Conservation (phyloP, 495 filamentous ascomycete genomes). For the Penicillium antarcticum region DNA sequence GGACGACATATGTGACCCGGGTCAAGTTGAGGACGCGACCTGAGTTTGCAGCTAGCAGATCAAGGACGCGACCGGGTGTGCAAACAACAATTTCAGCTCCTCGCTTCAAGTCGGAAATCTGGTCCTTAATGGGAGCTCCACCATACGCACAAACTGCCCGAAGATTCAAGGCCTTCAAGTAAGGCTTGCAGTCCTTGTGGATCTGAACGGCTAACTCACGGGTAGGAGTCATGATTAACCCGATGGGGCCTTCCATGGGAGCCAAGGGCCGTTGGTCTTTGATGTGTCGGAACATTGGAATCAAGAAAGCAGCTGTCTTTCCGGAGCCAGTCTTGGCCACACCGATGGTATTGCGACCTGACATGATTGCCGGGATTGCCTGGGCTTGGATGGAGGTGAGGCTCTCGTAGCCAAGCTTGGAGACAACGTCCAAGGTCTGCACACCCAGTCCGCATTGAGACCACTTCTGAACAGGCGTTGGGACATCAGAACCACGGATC, state of each 20-base stretch:
- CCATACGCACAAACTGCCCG: slow-evolving; percentile 94
- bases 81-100: slow-evolving; percentile 94
- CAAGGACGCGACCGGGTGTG: slow-evolving; percentile 96
- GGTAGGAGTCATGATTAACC: slow-evolving; percentile 89
- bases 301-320: slow-evolving; percentile 91
- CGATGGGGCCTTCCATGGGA: slow-evolving; percentile 81
- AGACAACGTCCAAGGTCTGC: slow-evolving; percentile 85
- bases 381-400: slow-evolving; percentile 95
- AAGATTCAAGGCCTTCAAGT: slow-evolving; percentile 85
- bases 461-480: slow-evolving; percentile 94
- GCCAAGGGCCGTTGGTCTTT: slow-evolving; percentile 87
- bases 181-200: slow-evolving; percentile 88
- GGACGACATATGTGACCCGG: slow-evolving; percentile 85
- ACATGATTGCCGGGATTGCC: slow-evolving; percentile 93
- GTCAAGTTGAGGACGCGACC: slow-evolving; percentile 89
- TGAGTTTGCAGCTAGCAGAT: slow-evolving; percentile 86
- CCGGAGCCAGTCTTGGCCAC: slow-evolving; percentile 99
- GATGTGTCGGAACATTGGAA: slow-evolving; percentile 97
- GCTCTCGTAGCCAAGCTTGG: slow-evolving; percentile 76
- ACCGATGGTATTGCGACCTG: slow-evolving; percentile 92
- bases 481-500: slow-evolving; percentile 77
- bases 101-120: slow-evolving; percentile 93
- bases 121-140: slow-evolving; percentile 93
- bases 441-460: slow-evolving; percentile 88
- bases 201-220: slow-evolving; percentile 95